Conservation (phyloP, 2,329 filamentous ascomycete genomes). For the Cladophialophora exuberans region DNA sequence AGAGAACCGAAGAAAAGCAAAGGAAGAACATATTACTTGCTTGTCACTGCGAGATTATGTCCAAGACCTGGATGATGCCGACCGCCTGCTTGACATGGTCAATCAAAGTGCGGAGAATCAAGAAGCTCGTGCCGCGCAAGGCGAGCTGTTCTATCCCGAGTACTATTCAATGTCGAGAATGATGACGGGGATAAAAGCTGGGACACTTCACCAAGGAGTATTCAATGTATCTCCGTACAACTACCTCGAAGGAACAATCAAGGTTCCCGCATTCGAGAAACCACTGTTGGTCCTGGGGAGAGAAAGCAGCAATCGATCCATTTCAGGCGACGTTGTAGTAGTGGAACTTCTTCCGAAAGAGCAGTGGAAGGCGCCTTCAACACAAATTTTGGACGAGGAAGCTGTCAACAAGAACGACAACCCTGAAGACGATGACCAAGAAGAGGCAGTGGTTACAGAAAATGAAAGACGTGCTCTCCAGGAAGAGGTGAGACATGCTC, state of each 20-base stretch:
- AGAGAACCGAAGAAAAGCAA: conserved; percentile 82
- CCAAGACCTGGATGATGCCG: conserved; percentile 77
- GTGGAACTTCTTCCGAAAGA: conserved; percentile 91
- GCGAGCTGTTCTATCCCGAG: conserved; percentile 80
- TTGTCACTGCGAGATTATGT: conserved; percentile 77
- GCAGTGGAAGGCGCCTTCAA: conserved; percentile 95
- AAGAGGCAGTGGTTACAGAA: conserved; percentile 79
- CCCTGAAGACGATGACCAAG: conserved; percentile 76
- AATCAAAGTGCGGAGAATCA: conserved; percentile 74
- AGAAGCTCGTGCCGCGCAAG: conserved; percentile 65
- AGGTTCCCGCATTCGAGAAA: conserved; percentile 87
- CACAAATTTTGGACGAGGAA: conserved; percentile 94
- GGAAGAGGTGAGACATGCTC: conserved; percentile 85
- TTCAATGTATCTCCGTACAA: conserved; percentile 99
- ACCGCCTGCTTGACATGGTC: conserved; percentile 90
- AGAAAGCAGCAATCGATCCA: conserved; percentile 93
- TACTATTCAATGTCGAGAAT: conserved; percentile 88
- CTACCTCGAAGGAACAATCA: conserved; percentile 90
- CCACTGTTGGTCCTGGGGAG: conserved; percentile 84
- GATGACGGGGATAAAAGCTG: conserved; percentile 89
- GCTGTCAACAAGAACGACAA: conserved; percentile 91
- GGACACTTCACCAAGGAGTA: conserved; percentile 87
- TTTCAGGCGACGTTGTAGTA: conserved; percentile 90
- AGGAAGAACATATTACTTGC: conserved; percentile 71
- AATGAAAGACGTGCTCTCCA: conserved; percentile 84